Conservation (phyloP, 2,329 filamentous ascomycete genomes). For the Stachybotrys chlorohalonatus region DNA sequence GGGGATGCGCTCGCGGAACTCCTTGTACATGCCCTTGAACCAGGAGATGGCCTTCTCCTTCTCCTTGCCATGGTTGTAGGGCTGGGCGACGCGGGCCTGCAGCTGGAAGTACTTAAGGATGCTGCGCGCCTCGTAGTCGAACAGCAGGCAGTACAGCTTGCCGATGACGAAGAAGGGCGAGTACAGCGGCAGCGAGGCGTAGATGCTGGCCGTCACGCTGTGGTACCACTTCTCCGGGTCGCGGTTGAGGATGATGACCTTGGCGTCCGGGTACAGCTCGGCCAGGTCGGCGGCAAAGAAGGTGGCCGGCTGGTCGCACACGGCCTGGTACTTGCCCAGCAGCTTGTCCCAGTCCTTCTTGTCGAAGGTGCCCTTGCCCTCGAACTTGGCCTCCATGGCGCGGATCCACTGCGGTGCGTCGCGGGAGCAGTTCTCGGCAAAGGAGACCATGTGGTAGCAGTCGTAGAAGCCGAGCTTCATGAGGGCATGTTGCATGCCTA, state of each 20-base stretch:
- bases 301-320: slow-evolving; percentile 45
- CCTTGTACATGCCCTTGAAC: slow-evolving; percentile 24
- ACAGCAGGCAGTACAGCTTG: slow-evolving; percentile 18
- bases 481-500: slow-evolving; percentile 23
- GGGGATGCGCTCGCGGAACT: slow-evolving; percentile 24
- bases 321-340: slow-evolving; percentile 38
- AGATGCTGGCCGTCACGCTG: slow-evolving; percentile 4
- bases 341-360: slow-evolving; percentile 35
- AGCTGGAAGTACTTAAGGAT: slow-evolving; percentile 16
- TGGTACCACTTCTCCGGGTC: slow-evolving; percentile 24
- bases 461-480: slow-evolving; percentile 24
- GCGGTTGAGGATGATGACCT: slow-evolving; percentile 28
- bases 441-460: slow-evolving; percentile 25
- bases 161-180: slow-evolving; percentile 13
- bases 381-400: slow-evolving; percentile 22
- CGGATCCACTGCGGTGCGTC: slow-evolving; percentile 18
- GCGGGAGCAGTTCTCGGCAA: slow-evolving; percentile 13
- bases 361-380: slow-evolving; percentile 16
- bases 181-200: slow-evolving; percentile 15
- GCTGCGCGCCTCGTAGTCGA: slow-evolving; percentile 15
- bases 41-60: slow-evolving; percentile 26
- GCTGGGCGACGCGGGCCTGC: slow-evolving; percentile 14
- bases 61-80: slow-evolving; percentile 20
- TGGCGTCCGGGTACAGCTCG: slow-evolving; percentile 22
- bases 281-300: slow-evolving; percentile 34